These are phyloP conservation scores for Populus tomentosa DNA, from an alignment of 441 rosid species.

Conservation along the genomic window DNA sequence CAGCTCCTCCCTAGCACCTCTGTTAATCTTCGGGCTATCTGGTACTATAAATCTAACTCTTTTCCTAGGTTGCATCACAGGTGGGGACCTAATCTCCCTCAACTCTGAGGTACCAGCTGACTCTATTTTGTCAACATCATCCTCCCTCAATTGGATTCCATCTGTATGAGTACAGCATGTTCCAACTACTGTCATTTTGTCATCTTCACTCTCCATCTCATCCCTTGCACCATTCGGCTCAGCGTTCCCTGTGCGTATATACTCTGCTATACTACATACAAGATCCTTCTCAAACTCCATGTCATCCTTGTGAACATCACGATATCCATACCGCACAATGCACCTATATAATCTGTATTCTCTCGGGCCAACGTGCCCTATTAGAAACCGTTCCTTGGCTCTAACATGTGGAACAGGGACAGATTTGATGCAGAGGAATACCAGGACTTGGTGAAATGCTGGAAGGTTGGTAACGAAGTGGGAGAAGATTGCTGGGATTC, in stretches of 20 bases:
- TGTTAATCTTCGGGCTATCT: slow-evolving; percentile 63
- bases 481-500: slow-evolving; percentile 92
- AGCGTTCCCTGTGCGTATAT: slow-evolving; percentile 49
- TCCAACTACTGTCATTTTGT: slow-evolving; percentile 82
- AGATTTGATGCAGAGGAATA: slow-evolving; percentile 86
- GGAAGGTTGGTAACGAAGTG: slow-evolving; percentile 96
- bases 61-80: slow-evolving; percentile 39
- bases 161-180: slow-evolving; percentile 59
- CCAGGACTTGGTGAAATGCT: slow-evolving; percentile 88
- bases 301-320: slow-evolving; percentile 84
- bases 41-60: slow-evolving; percentile 78
- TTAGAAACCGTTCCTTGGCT: slow-evolving; percentile 77
- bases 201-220: slow-evolving; percentile 37
- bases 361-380: slow-evolving; percentile 76
- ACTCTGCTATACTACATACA: slow-evolving; percentile 83
- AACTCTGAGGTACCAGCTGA: slow-evolving; percentile 52
- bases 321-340: slow-evolving; percentile 86
- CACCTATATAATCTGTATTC: slow-evolving; percentile 75
- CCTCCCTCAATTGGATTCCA: slow-evolving; percentile 56
- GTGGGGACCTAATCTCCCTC: slow-evolving; percentile 60
- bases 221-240: slow-evolving; percentile 22
- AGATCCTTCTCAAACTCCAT: slow-evolving; percentile 88
- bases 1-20: slow-evolving; percentile 56
- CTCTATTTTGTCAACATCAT: slow-evolving; percentile 26
- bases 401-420: slow-evolving; percentile 90